Evolutionary conservation across 805 yeast species (phyloP), one percentile per base, ranked within the genome.

Genomic region (Ogataea glucozyma): DNA sequence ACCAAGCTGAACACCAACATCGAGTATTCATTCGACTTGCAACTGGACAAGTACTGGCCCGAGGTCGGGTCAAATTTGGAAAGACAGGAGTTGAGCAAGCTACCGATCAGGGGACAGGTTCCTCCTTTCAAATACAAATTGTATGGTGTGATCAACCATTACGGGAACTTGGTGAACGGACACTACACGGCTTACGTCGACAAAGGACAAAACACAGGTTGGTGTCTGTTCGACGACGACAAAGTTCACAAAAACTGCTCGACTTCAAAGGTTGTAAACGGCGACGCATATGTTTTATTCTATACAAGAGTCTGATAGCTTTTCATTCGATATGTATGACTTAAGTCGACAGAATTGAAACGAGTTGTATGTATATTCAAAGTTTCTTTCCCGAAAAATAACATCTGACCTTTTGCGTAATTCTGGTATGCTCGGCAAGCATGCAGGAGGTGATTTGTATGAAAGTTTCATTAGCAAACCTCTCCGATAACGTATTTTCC

Each of bases 141-240:
- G 17, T 84, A 78, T 56, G 96, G 86, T 0, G 96, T 89, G 1
- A 88, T 88, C 12, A 81, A 87, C 51, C 97, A 90, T 62, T 80
- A 67, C 48, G 97, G 97, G 10, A 81, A 85, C 29, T 70, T 90
- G 27, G 76, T 81, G 31, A 85, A 90, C 7, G 97, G 97, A 0
- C 97, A 90, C 63, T 90, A 90, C 63, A 90, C 97, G 0, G 69
- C 95, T 1, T 86, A 72, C 57, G 91, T 87, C 4, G 68, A 79
- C 57, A 87, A 87, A 55, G 81, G 80, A 19, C 60, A 61, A 16
- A 64, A 57, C 29, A 67, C 69, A 42, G 84, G 81, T 1, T 89
- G 96, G 96, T 80, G 86, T 54, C 78, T 81, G 47, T 89, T 83
- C 62, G 96, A 89, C 62, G 97, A 89, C 61, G 75, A 86, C 0